Conservation (phyloP, 257 asterid genomes). For the Penstemon barbatus region DNA sequence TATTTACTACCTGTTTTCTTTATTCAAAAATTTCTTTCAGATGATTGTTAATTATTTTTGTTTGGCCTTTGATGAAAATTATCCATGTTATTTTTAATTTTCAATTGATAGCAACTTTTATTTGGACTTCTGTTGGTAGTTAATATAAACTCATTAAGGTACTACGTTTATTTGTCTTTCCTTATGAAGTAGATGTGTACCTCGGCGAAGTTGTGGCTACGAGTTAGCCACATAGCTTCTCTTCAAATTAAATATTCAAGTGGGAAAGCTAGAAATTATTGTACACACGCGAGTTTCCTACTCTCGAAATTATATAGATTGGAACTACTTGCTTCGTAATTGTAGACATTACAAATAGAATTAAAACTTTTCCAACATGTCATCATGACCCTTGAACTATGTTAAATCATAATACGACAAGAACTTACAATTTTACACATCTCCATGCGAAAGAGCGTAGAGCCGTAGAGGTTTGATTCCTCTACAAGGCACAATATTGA, state of each 20-base stretch:
- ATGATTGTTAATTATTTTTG: too few relatives aligned
- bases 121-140: conserved; percentile 1
- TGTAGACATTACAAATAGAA: too few relatives aligned
- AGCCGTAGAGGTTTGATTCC: neutral
- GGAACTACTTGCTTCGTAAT: neutral
- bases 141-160: neutral
- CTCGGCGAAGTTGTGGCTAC: neutral
- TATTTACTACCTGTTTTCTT: neutral
- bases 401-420: neutral
- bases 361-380: too few relatives aligned
- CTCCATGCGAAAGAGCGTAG: too few relatives aligned
- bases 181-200: neutral
- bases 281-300: neutral
- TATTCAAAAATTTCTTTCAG: too few relatives aligned
- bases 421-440: neutral
- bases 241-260: neutral
- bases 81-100: neutral
- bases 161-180: neutral
- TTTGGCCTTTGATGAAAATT: too few relatives aligned
- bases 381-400: neutral
- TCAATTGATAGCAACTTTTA: neutral
- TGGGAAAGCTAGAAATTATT: neutral
- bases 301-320: too few relatives aligned
- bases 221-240: neutral
- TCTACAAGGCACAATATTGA: too few relatives aligned